A percentile compares a stretch with the other conserved stretches of the same genome.
These are phyloP conservation scores for Dryas alaskensis DNA, from an alignment of 306 rosid genomes.

Conservation along the genomic window DNA sequence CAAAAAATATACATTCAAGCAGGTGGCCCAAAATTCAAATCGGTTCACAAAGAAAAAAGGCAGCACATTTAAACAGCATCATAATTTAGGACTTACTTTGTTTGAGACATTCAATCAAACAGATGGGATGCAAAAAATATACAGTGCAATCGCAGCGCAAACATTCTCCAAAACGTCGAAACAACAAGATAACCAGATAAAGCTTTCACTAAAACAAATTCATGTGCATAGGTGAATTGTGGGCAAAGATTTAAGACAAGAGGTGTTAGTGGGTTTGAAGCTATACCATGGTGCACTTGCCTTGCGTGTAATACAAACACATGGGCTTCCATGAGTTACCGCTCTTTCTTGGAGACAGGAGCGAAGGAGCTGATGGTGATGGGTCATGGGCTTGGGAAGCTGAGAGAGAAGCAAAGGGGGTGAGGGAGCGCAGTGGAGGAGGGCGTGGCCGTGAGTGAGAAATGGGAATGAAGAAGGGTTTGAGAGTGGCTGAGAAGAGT, in stretches of 20 bases:
- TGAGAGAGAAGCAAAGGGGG: slow-evolving; percentile 46
- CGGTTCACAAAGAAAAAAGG: not conserved
- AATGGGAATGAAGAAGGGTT: slow-evolving; percentile 19
- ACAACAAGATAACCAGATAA: not conserved
- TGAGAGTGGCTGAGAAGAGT: slow-evolving; percentile 25
- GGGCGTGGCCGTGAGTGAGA: slow-evolving; percentile 11
- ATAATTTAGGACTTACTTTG: not conserved
- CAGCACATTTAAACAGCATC: not conserved
- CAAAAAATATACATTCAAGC: not conserved
- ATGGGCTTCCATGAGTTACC: slow-evolving; percentile 62
- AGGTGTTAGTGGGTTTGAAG: not conserved
- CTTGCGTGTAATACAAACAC: slow-evolving; percentile 88
- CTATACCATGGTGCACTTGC: slow-evolving; percentile 71
- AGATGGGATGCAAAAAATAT: slow-evolving; percentile 24
- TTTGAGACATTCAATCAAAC: slow-evolving; percentile 46
- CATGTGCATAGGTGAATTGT: not conserved
- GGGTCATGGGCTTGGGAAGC: slow-evolving; percentile 30
- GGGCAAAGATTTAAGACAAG: slow-evolving; percentile 11
- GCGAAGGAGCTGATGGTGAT: slow-evolving; percentile 27
- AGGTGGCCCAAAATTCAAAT: not conserved
- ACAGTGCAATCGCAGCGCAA: not conserved
- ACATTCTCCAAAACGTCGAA: not conserved
- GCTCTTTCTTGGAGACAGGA: slow-evolving; percentile 7
- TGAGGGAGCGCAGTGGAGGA: slow-evolving; percentile 30
- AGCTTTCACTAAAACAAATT: not conserved